Percentiles rank a stretch among this genome's conserved stretches.
phyloP scores from a whole-genome alignment of 495 filamentous ascomycete species.

The Paragyromitra xinjiangensis region DNA sequence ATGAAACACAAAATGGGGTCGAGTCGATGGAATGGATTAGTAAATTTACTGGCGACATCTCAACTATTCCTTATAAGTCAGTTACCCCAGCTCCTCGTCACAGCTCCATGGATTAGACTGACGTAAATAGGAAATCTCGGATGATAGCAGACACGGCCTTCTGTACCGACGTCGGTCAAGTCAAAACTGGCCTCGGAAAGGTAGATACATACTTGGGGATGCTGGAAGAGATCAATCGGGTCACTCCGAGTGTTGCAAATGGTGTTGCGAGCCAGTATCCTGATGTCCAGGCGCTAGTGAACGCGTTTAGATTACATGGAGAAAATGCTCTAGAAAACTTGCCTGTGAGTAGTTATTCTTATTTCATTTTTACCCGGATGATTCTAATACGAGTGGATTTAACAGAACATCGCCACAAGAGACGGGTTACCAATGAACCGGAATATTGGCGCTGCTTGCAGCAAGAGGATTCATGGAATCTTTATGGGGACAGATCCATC shows the following conservation, averaged over 20 bases:
- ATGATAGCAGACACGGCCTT: conserved; percentile 68
- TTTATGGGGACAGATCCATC: conserved; percentile 73
- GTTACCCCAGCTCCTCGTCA: conserved; percentile 7
- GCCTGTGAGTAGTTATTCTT: conserved; percentile 58
- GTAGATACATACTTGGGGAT: conserved; percentile 78
- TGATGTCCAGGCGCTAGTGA: conserved; percentile 66
- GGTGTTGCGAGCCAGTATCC: conserved; percentile 72
- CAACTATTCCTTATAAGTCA: conserved; percentile 75
- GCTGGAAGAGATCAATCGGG: conserved; percentile 77
- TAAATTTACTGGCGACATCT: conserved; percentile 82
- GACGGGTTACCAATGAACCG: conserved; percentile 72
- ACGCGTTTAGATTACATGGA: conserved; percentile 69
- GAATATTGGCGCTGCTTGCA: conserved; percentile 74
- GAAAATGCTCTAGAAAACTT: conserved; percentile 70
- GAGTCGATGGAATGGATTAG: conserved; percentile 82
- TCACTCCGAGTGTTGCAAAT: conserved; percentile 77
- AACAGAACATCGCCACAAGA: conserved; percentile 71
- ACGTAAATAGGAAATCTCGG: conserved; percentile 51
- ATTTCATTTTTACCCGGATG: neutral
- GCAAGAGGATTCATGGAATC: conserved; percentile 75
- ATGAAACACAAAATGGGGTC: conserved; percentile 69
- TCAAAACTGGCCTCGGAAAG: conserved; percentile 73
- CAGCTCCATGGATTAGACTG: neutral
- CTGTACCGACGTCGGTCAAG: conserved; percentile 85
- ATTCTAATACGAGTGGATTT: conserved; percentile 26